Conservation (phyloP, 2,329 filamentous ascomycete genomes). For the Septoria petroselini region DNA sequence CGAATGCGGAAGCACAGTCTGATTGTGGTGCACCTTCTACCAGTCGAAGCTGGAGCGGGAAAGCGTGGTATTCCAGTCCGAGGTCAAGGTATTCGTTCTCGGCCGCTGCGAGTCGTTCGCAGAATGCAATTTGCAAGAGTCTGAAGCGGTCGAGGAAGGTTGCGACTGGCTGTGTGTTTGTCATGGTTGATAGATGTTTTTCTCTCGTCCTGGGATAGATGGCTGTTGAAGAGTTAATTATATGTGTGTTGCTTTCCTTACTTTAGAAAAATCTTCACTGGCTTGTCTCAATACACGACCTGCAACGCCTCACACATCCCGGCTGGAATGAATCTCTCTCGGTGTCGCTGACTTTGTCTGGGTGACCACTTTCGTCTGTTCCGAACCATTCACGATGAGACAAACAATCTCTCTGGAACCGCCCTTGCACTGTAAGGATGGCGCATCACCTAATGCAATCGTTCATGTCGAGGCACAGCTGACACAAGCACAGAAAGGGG, state of each 20-base stretch:
- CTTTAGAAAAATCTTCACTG: too few species aligned
- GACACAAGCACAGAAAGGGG: constrained; percentile 14
- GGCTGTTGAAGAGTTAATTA: too few species aligned
- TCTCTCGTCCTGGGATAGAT: too few species aligned
- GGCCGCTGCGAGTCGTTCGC: constrained; percentile 2
- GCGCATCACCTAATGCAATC: too few species aligned
- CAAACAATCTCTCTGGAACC: too few species aligned
- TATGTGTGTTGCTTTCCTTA: neutral
- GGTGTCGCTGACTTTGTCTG: too few species aligned
- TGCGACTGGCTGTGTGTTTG: neutral
- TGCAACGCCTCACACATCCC: too few species aligned
- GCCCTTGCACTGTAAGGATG: too few species aligned
- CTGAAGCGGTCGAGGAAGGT: neutral
- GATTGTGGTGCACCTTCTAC: neutral
- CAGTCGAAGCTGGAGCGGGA: constrained; percentile 9
- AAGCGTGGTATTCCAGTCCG: constrained; percentile 17
- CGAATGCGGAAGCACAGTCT: constrained; percentile 5
- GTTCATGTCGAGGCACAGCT: constrained; percentile 16
- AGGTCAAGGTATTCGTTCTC: constrained; percentile 16
- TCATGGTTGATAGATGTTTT: constrained; percentile 8
- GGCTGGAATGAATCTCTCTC: too few species aligned
- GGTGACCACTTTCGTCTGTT: too few species aligned
- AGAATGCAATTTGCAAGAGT: neutral
- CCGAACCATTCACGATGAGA: too few species aligned
- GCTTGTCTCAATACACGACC: too few species aligned